phyloP scores from a whole-genome alignment of 23 red algal species.

The Gracilaria domingensis region DNA sequence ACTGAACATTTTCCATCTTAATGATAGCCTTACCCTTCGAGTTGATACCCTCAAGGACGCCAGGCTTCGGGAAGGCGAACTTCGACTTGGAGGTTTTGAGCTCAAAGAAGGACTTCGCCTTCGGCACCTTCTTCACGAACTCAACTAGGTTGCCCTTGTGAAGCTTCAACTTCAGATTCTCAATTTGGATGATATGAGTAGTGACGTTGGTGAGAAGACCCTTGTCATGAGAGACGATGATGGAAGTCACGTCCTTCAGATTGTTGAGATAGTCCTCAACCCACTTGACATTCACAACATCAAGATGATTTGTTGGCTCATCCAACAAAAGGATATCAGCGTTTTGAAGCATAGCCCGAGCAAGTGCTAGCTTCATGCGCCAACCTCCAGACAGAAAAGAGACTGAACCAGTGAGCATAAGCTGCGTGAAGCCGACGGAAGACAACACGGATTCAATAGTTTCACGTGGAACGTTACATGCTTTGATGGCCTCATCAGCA shows the following conservation, averaged over 20 bases:
- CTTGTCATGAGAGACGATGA: conserved; percentile 96
- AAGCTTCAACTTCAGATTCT: conserved; percentile 79
- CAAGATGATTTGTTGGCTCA: conserved; percentile 98
- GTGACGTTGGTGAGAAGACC: conserved; percentile 85
- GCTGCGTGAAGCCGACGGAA: conserved; percentile 75
- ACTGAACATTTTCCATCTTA: conserved; percentile 94
- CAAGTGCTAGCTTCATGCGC: conserved; percentile 96
- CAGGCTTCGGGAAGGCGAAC: conserved; percentile 87
- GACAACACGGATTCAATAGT: conserved; percentile 69
- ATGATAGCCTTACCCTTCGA: conserved; percentile 93
- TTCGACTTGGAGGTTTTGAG: conserved; percentile 77
- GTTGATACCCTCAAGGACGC: conserved; percentile 82
- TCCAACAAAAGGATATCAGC: conserved; percentile 96
- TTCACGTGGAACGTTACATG: conserved; percentile 61
- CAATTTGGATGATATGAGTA: conserved; percentile 95
- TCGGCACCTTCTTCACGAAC: conserved; percentile 89
- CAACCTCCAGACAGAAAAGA: conserved; percentile 91
- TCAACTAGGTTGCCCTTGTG: conserved; percentile 95
- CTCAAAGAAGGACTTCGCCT: conserved; percentile 92
- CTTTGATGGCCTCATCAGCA: conserved; percentile 78
- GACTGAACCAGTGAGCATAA: conserved; percentile 78
- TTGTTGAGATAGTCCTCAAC: conserved; percentile 88
- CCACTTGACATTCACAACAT: conserved; percentile 96
- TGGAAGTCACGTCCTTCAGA: conserved; percentile 83
- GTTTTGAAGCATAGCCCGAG: conserved; percentile 90